Evolutionary conservation across 1,284 basidiomycete species (phyloP), one percentile per base, ranked within the genome.

Genomic region (Tilletia walkeri): DNA sequence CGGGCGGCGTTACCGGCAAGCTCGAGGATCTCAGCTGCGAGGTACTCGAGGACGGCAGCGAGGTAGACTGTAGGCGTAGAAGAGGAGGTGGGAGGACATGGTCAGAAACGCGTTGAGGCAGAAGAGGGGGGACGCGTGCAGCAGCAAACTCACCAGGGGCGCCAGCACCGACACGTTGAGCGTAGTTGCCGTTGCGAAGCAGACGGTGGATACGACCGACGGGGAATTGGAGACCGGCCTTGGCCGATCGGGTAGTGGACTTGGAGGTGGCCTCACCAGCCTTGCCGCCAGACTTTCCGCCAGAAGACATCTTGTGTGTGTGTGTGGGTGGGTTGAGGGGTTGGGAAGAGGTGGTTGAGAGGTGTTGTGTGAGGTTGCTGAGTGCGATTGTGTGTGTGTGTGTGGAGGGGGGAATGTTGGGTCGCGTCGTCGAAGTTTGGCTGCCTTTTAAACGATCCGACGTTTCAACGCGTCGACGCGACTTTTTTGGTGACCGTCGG

Each of bases 151-250:
- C 84, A 91, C 90, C 91, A 80, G 89, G 90, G 73, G 91, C 89
- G 82, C 88, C 88, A 70, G 88, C 89, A 85, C 90, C 90, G 72
- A 92, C 87, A 85, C 90, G 89, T 82, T 90, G 88, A 68, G 90
- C 90, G 76, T 92, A 92, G 88, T 93, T 92, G 75, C 91, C 91
- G 86, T 89, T 89, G 88, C 92, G 92, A 82, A 93, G 86, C 68
- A 91, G 88, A 88, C 92, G 89, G 85, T 93, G 91, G 81, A 94
- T 91, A 88, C 92, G 91, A 85, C 90, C 90, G 76, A 94, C 92
- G 72, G 92, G 92, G 87, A 93, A 91, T 84, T 84, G 92, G 71
- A 94, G 76, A 75, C 76, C 76, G 65, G 76, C 76, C 86, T 90
- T 92, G 76, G 90, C 88, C 65, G 92, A 93, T 75, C 92, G 90